These are phyloP conservation scores for Phylloporus rhodoxanthus DNA, from an alignment of 768 basidiomycete genomes.

Conservation along the genomic window DNA sequence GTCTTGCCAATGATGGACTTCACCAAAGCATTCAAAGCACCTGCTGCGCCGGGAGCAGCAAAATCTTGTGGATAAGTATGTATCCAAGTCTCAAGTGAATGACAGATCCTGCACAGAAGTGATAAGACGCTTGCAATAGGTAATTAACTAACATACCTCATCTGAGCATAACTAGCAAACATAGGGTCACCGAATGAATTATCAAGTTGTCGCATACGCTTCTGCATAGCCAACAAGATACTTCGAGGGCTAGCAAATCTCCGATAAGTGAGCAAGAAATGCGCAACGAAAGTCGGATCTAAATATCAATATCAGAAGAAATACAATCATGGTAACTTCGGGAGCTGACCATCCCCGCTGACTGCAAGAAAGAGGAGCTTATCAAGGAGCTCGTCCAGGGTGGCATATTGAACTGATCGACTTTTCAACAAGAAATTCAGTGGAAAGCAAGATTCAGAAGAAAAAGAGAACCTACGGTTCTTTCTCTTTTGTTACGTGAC, in stretches of 20 bases:
- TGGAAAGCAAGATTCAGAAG: neutral
- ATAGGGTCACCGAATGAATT: slow-evolving; percentile 70
- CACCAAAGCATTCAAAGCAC: slow-evolving; percentile 69
- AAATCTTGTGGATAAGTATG: slow-evolving; percentile 73
- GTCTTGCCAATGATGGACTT: slow-evolving; percentile 76
- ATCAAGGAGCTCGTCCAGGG: slow-evolving; percentile 73
- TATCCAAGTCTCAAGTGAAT: slow-evolving; percentile 74
- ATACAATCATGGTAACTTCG: slow-evolving; percentile 3
- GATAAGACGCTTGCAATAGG: slow-evolving; percentile 5
- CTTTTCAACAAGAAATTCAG: slow-evolving; percentile 25
- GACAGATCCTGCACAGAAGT: slow-evolving; percentile 56
- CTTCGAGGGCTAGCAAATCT: slow-evolving; percentile 76
- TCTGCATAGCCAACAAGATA: slow-evolving; percentile 81
- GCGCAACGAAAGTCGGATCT: slow-evolving; percentile 74
- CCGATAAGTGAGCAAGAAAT: slow-evolving; percentile 81
- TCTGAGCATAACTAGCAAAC: slow-evolving; percentile 84
- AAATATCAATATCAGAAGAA: slow-evolving; percentile 9
- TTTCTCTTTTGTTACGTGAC: slow-evolving; percentile 35
- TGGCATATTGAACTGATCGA: slow-evolving; percentile 65
- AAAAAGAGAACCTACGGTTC: slow-evolving; percentile 42
- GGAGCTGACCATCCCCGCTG: slow-evolving; percentile 68
- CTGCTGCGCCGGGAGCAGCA: slow-evolving; percentile 65
- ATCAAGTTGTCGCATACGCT: slow-evolving; percentile 74
- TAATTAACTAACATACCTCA: slow-evolving; percentile 48
- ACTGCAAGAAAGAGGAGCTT: slow-evolving; percentile 78